Base-by-base conservation (phyloP, 345 rosid species). In the Cardiospermum halicacabum region DNA sequence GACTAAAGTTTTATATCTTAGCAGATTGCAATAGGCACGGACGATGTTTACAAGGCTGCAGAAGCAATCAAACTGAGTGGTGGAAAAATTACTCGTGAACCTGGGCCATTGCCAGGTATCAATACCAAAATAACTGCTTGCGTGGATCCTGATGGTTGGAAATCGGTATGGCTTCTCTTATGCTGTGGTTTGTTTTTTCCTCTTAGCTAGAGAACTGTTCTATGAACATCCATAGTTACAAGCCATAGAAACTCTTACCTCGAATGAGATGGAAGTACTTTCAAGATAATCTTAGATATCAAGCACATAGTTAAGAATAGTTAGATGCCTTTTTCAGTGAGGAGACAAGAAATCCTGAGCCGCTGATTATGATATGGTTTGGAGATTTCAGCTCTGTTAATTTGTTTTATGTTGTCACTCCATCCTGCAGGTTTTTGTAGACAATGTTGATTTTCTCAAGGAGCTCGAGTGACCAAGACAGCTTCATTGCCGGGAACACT, bases 91-190 rank as follows among this genome's bases (percentile, higher is more conserved):
- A 91, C 87, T 7, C 84, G 91, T 57, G 91, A 94, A 63, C 96
- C 99, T 56, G 99, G 99, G 69, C 99, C 99, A 2, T 75, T 91
- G 68, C 99, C 96, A 60, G 97, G 96, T 62, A 89, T 91, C 66
- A 89, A 67, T 75, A 94, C 97, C 42, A 94, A 91, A 80, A 91
- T 94, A 65, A 91, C 95, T 15, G 96, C 96, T 8, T 94, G 97
- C 87, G 70, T 91, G 72, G 97, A 94, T 80, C 96, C 99, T 11
- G 97, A 94, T 71, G 99, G 99, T 65, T 94, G 99, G 99, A 94
- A 94, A 71, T 66, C 96, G 85, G 99, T 89, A 85, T 57, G 77
- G 22, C 53, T 37, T 58, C 49, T 69, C 7, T 30, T 31, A 27
- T 25, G n/a, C 11, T 49, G 50, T 32, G 25, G 11, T n/a, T n/a